Base-by-base conservation (phyloP, 257 asterid species). In the Jasminum sambac region DNA sequence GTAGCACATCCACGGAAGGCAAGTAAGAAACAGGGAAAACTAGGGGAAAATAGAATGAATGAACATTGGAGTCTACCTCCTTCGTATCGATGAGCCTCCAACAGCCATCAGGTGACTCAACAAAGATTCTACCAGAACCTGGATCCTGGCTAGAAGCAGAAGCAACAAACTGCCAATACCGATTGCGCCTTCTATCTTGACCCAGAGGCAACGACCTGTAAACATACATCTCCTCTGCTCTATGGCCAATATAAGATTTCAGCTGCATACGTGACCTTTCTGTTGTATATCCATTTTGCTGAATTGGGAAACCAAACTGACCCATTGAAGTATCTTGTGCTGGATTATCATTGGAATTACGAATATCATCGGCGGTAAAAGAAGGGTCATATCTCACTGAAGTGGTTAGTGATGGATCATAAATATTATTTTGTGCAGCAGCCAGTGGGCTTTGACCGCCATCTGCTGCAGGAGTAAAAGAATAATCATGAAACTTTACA, bases 141-240 rank as follows among this genome's bases (percentile, higher is more conserved):
- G 96, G 92, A 87, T 95, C 99, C 46, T 79, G 80, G 61, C 90
- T 79, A 68, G 98, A 91, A 42, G 90, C 84, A 73, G 98, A 84
- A 72, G 97, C 98, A 68, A 86, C 90, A 79, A 87, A 88, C 38
- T 84, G 90, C 99, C 99, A 95, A 79, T 95, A 95, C 23, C 98
- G 96, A 74, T 91, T 95, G 74, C 96, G 90, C 80, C 99, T 83
- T 72, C 99, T 81, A 85, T 95, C 99, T 81, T 83, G 97, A 73
- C 98, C 99, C 73, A 95, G 83, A 73, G 99, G 99, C 76, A 95
- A 83, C 23, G 99, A 95, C 85, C 98, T 84, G 83, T 89, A 95
- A 41, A 79, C 91, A 75, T 87, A 90, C 81, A 85, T 86, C 76
- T 95, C 98, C 79, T 95, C 98, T 25, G 98, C 94, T 78, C 75